Evolutionary conservation across 2,329 filamentous ascomycete genomes (phyloP).

Genomic region (Aspergillus sp.): DNA sequence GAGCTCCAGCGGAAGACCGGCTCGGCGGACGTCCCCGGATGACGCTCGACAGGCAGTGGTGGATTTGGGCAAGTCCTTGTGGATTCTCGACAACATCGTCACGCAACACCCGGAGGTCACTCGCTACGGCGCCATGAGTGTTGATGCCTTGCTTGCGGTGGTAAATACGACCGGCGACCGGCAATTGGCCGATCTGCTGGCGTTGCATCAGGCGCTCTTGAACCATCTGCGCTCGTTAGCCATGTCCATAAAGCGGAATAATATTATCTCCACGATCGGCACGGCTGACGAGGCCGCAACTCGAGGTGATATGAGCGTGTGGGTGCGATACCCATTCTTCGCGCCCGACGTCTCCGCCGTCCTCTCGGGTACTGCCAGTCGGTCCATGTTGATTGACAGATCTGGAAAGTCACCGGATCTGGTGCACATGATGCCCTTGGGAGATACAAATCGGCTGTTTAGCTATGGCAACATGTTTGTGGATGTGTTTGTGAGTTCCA

Average conservation of each 20-base stretch:
- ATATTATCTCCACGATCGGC: slow-evolving; percentile 64
- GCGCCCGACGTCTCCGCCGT: slow-evolving; percentile 70
- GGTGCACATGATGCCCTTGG: slow-evolving; percentile 70
- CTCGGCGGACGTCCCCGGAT: slow-evolving; percentile 42
- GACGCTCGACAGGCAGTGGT: slow-evolving; percentile 73
- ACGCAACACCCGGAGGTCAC: slow-evolving; percentile 40
- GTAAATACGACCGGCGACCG: slow-evolving; percentile 47
- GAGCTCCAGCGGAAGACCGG: slow-evolving; percentile 51
- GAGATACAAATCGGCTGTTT: slow-evolving; percentile 72
- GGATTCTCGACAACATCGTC: slow-evolving; percentile 60
- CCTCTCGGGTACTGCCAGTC: slow-evolving; percentile 58
- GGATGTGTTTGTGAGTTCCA: slow-evolving; percentile 70
- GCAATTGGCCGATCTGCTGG: slow-evolving; percentile 47
- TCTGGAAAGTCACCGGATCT: slow-evolving; percentile 51
- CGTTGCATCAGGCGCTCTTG: slow-evolving; percentile 55
- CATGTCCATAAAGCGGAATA: slow-evolving; percentile 81
- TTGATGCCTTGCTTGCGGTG: slow-evolving; percentile 42
- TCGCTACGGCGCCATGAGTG: slow-evolving; percentile 39
- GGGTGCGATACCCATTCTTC: slow-evolving; percentile 74
- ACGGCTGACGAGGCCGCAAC: slow-evolving; percentile 68
- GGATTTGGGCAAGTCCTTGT: slow-evolving; percentile 81
- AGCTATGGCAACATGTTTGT: slow-evolving; percentile 77
- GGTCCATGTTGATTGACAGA: slow-evolving; percentile 47
- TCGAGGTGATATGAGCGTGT: slow-evolving; percentile 78
- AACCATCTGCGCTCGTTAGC: slow-evolving; percentile 71